phyloP scores from a whole-genome alignment of 257 asterid species.

The Vinca minor region DNA sequence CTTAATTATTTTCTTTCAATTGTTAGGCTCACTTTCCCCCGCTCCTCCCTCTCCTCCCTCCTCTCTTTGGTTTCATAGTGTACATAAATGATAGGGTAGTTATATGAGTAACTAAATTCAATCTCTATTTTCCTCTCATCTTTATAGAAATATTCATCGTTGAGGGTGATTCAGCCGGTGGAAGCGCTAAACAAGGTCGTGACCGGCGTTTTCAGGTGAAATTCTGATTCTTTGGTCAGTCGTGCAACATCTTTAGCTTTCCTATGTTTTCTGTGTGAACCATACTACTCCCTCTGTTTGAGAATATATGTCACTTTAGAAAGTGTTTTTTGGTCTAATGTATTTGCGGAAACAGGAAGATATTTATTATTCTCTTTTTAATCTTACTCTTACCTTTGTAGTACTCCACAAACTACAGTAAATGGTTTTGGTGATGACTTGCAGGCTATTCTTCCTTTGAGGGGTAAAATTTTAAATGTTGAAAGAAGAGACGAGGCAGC shows the following conservation, averaged over 20 bases:
- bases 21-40: background rate
- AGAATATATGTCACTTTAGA: too few relatives aligned
- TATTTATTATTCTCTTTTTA: too few relatives aligned
- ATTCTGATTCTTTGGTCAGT: background rate
- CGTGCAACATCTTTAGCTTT: background rate
- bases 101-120: background rate
- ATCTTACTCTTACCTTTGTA: too few relatives aligned
- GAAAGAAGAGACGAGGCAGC: constrained; percentile 97
- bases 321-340: too few relatives aligned
- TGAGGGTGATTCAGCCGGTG: constrained; percentile 99
- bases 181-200: constrained; percentile 99
- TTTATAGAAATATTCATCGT: constrained; percentile 89
- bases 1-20: background rate
- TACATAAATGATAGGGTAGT: background rate
- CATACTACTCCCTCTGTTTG: background rate
- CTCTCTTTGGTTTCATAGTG: background rate
- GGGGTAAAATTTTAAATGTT: constrained; percentile 94
- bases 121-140: constrained; percentile 3
- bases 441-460: constrained; percentile 94
- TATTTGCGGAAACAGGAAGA: too few relatives aligned
- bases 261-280: background rate
- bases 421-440: constrained; percentile 16
- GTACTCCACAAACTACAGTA: too few relatives aligned
- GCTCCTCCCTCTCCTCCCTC: too few relatives aligned
- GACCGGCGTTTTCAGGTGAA: constrained; percentile 97